A percentile compares a stretch with the other conserved stretches of the same genome.
These are phyloP conservation scores for Trametes versicolor DNA, from an alignment of 1,284 basidiomycete genomes.

Conservation along the genomic window DNA sequence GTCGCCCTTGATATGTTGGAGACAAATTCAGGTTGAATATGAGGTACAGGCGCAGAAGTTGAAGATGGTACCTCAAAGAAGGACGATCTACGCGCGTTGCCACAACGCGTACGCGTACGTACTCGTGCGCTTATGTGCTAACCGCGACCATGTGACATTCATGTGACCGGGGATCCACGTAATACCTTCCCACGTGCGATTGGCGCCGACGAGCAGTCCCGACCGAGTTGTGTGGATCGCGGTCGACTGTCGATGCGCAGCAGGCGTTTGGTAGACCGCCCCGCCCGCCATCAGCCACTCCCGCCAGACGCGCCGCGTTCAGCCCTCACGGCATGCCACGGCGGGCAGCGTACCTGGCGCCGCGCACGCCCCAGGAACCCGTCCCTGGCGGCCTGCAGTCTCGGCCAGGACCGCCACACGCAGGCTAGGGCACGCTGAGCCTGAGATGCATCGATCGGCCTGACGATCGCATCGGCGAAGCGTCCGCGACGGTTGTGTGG, in stretches of 20 bases:
- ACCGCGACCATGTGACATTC: constrained; percentile 14
- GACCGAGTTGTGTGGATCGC: not conserved
- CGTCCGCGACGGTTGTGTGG: constrained; percentile 24
- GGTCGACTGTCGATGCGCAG: not conserved
- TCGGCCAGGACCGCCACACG: not conserved
- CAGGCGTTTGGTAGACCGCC: constrained; percentile 5
- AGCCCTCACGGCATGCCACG: not conserved
- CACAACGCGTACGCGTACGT: not conserved
- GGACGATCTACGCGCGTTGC: not conserved
- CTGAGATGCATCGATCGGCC: constrained; percentile 3
- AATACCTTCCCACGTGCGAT: not conserved
- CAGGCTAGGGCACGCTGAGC: not conserved
- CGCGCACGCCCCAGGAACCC: not conserved
- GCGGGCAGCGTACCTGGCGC: not conserved
- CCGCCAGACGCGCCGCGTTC: not conserved
- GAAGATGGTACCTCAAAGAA: too few relatives aligned
- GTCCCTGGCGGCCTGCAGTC: not conserved
- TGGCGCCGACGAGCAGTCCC: not conserved
- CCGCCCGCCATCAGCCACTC: not conserved
- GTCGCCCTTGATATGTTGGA: too few relatives aligned
- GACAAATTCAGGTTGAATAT: too few relatives aligned
- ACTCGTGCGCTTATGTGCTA: not conserved
- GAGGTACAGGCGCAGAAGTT: too few relatives aligned
- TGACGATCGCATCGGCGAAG: constrained; percentile 22
- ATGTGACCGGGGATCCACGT: not conserved